Evolutionary conservation across 768 basidiomycete genomes (phyloP), one percentile per base, ranked within the genome.

Genomic region (Cystofilobasidium ferigula): DNA sequence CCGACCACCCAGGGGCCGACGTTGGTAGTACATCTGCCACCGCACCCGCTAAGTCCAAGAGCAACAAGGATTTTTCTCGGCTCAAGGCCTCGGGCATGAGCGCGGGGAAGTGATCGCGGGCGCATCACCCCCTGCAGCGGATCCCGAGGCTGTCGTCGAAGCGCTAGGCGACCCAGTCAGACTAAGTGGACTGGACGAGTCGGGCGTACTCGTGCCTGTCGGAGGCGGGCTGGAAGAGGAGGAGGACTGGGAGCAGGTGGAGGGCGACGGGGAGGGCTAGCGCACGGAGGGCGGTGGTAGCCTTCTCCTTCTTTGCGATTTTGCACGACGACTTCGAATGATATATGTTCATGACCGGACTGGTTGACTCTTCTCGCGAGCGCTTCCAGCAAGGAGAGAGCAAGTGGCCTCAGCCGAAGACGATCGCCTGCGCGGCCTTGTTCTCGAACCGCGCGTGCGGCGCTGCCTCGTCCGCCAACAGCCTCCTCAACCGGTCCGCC

Each of bases 141-240:
- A 1, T 5, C 13, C 26, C 24, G 47, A 26, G 26, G 47, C 8
- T 9, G n/a, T 20, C 47, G 47, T 24, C 47, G 22, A 48, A 5
- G n/a, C 47, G 4, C n/a, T 24, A 9, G n/a, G 22, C 6, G 47
- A 3, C n/a, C 5, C 47, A 10, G 3, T n/a, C 24, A 4, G n/a
- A 20, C 24, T 48, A 3, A 14, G 10, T 9, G 47, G 24, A n/a
- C 47, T 62, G 48, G 61, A 34, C 34, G 61, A 53, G 32, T 62
- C 61, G 30, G 61, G 48, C 8, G 61, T 62, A 5, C 34, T 62
- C 32, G 61, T 62, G 8, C 48, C 61, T n/a, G 30, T n/a, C 26
- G 35, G 35, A 47, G 13, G 6, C 32, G 32, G 30, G 24, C 24
- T 24, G 48, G 35, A 40, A 24, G 47, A 26, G 48, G 22, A 24